Percentiles rank a stretch among this genome's conserved stretches.
Evolutionary conservation across 306 rosid genomes (phyloP).

Genomic region (Fragaria nilgerrensis): DNA sequence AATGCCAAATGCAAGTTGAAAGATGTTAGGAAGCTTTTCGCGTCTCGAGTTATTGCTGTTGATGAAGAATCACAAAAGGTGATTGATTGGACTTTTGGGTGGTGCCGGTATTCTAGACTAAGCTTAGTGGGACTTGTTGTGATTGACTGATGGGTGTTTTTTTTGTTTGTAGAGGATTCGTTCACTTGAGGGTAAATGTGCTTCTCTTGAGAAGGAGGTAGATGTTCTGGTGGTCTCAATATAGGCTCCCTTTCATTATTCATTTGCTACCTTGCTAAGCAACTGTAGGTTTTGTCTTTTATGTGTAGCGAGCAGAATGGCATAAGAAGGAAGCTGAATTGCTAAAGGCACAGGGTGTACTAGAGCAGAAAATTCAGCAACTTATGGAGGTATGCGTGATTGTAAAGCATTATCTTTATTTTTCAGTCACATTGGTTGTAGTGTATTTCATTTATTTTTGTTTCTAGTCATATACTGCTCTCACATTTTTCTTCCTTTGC

Average conservation of each 20-base stretch:
- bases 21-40: conserved; percentile 77
- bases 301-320: conserved; percentile 57
- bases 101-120: background rate
- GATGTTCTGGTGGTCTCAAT: background rate
- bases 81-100: background rate
- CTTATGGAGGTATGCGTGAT: conserved; percentile 50
- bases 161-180: conserved; percentile 53
- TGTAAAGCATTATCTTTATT: background rate
- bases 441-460: background rate
- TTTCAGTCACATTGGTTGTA: background rate
- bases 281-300: conserved; percentile 2
- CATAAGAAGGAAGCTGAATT: conserved; percentile 57
- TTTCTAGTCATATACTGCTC: conserved; percentile 1
- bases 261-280: conserved; percentile 20
- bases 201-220: conserved; percentile 68
- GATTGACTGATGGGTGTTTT: conserved; percentile 14
- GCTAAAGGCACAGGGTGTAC: conserved; percentile 44
- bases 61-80: conserved; percentile 83
- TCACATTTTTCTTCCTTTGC: background rate
- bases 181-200: conserved; percentile 67
- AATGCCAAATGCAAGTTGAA: conserved; percentile 60
- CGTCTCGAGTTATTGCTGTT: conserved; percentile 50
- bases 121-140: conserved; percentile 6
- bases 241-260: background rate
- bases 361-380: conserved; percentile 34